A percentile compares a stretch with the other conserved stretches of the same genome.
Evolutionary conservation across 176 grass and related monocot genomes (phyloP).

Genomic region (Hordeum marinum): DNA sequence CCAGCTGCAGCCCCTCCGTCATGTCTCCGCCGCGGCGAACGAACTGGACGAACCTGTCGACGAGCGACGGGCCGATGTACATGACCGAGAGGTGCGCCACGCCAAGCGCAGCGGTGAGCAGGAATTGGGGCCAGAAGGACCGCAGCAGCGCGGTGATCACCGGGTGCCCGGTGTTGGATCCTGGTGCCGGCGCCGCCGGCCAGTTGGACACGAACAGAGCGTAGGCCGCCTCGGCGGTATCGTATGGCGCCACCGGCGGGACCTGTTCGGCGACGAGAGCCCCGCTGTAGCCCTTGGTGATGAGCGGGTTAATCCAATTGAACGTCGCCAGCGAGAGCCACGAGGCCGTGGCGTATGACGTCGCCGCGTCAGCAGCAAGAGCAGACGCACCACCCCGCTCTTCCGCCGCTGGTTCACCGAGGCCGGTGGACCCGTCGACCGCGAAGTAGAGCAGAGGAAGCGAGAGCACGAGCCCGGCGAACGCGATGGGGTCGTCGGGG

Average conservation of each 20-base stretch:
- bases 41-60: conserved; percentile 51
- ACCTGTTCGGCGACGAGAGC: conserved; percentile 27
- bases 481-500: conserved; percentile 39
- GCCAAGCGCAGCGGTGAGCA: conserved; percentile 39
- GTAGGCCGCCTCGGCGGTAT: conserved; percentile 37
- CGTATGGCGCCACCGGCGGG: conserved; percentile 33
- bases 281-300: conserved; percentile 38
- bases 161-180: background rate
- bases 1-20: conserved; percentile 37
- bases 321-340: conserved; percentile 46
- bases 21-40: conserved; percentile 14
- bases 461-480: conserved; percentile 32
- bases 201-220: conserved; percentile 47
- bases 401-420: background rate
- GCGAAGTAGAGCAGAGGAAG: conserved; percentile 38
- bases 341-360: conserved; percentile 44
- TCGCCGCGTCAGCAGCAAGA: background rate
- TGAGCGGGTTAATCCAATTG: conserved; percentile 57
- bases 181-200: conserved; percentile 8
- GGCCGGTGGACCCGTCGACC: background rate
- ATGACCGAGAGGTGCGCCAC: conserved; percentile 54
- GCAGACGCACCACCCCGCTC: background rate
- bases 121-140: conserved; percentile 60
- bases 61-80: conserved; percentile 73
- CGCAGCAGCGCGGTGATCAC: conserved; percentile 40